A percentile compares a stretch with the other conserved stretches of the same genome.
Conservation (phyloP, 192 early-diverging fungal genomes). For the Coemansia sp. region DNA sequence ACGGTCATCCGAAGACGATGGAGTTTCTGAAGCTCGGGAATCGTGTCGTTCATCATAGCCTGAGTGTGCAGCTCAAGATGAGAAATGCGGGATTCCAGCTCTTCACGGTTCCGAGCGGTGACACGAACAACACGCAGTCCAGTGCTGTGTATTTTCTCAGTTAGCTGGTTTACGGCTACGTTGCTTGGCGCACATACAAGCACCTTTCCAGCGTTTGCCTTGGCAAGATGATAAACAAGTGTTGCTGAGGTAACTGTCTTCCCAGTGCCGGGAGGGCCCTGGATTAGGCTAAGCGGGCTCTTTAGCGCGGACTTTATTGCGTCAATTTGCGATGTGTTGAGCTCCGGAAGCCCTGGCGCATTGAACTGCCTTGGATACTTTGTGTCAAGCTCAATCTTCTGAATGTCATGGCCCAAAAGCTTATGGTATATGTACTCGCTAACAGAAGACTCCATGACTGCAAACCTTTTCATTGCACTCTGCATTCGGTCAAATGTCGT, state of each 20-base stretch:
- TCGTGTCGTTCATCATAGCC: slow-evolving; percentile 91
- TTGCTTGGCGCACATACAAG: slow-evolving; percentile 98
- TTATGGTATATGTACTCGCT: slow-evolving; percentile 95
- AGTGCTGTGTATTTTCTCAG: slow-evolving; percentile 94
- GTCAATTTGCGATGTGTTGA: slow-evolving; percentile 95
- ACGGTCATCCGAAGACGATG: slow-evolving; percentile 83
- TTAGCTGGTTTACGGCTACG: slow-evolving; percentile 98
- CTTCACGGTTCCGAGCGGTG: slow-evolving; percentile 90
- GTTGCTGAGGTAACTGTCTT: slow-evolving; percentile 99
- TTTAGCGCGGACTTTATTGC: slow-evolving; percentile 93
- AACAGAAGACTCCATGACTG: slow-evolving; percentile 89
- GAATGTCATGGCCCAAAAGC: slow-evolving; percentile 86
- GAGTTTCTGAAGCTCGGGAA: slow-evolving; percentile 90
- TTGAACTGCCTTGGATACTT: slow-evolving; percentile 86
- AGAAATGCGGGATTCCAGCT: slow-evolving; percentile 90
- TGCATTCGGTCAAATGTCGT: slow-evolving; percentile 98
- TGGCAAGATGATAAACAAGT: slow-evolving; percentile 94
- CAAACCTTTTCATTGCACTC: slow-evolving; percentile 93
- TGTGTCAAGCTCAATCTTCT: slow-evolving; percentile 71
- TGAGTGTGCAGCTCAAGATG: slow-evolving; percentile 97
- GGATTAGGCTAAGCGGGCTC: slow-evolving; percentile 91
- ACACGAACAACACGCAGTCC: slow-evolving; percentile 94
- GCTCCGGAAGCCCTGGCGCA: slow-evolving; percentile 90
- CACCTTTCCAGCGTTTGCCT: slow-evolving; percentile 87
- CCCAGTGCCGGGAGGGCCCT: slow-evolving; percentile 96